Base-by-base conservation (phyloP, 2,329 filamentous ascomycete species). In the Tolypocladium pustulatum region DNA sequence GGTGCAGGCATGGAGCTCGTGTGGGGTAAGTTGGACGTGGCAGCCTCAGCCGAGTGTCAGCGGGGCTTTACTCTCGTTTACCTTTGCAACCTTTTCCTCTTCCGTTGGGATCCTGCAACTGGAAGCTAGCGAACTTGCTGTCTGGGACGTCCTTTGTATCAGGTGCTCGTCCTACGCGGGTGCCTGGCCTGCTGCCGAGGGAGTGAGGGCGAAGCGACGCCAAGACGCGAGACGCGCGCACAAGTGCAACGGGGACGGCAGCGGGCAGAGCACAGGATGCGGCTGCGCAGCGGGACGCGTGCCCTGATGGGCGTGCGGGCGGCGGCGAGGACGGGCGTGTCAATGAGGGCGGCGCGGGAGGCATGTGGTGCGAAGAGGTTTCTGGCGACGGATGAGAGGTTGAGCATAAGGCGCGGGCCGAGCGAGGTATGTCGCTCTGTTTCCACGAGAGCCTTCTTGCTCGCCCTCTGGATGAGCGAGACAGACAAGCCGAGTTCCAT, bases 401-500 rank as follows among this genome's bases (percentile, higher is more conserved):
- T 69, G 55, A 72, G 70, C 54, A 65, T 70, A 51, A 61, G 66
- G 63, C 65, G 61, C 57, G 70, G 70, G 7, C 65, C 69, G 37
- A 62, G 61, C 46, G 67, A 72, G 63, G 70, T 72, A 58, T 34
- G 65, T 63, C 46, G 15, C 20, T 38, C 15, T 17, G 15, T 20
- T 38, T 17, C 8, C 4, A 4, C 38, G 15, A 40, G 38, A 6
- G 2, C 17, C n/a, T n/a, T 40, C 37, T 2, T n/a, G 7, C 3
- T n/a, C 20, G 37, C 38, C 6, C 17, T n/a, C 7, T 41, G 25
- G 25, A 30, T 17, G 43, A 17, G 13, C 40, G 20, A 22, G 40
- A 8, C 8, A 3, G 7, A 2, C 22, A 25, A 49, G 43, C 22
- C 5, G 22, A 25, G n/a, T 22, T 38, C 25, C 34, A 5, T 43